These are phyloP conservation scores for Adiantum capillusveneris DNA, from an alignment of 75 land plant genomes.

Conservation along the genomic window DNA sequence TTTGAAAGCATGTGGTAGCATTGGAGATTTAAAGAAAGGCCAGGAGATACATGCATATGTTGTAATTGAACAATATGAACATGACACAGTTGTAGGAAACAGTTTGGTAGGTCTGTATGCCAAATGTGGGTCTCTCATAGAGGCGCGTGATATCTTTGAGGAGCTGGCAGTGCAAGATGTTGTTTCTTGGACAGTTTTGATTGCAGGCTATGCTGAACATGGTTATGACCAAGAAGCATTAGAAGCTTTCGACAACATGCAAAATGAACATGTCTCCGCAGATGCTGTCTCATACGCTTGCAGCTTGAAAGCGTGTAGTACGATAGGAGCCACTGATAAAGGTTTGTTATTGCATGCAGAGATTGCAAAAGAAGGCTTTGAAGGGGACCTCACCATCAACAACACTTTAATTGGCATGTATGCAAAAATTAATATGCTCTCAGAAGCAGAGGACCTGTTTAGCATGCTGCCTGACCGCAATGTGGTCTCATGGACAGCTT, in stretches of 20 bases:
- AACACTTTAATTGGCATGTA: constrained; percentile 33
- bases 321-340: no score
- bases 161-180: constrained; percentile 35
- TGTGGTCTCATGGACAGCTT: constrained; percentile 18
- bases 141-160: constrained; percentile 42
- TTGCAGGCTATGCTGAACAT: constrained; percentile 32
- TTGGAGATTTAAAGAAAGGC: constrained; percentile 19
- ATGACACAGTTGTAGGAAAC: constrained; percentile 32
- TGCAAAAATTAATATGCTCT: constrained; percentile 12
- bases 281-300: not conserved
- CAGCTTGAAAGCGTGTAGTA: no score
- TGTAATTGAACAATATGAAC: constrained; percentile 30
- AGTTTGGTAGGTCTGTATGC: constrained; percentile 41
- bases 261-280: not conserved
- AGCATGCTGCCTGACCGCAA: constrained; percentile 17
- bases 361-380: not conserved
- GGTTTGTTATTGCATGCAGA: no score
- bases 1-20: constrained; percentile 19
- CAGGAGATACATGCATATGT: constrained; percentile 23
- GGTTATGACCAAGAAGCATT: constrained; percentile 13
- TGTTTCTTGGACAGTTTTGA: constrained; percentile 47
- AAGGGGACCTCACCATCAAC: constrained; percentile 27
- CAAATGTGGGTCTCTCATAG: constrained; percentile 21
- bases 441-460: constrained; percentile 27
- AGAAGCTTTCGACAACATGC: not conserved